Evolutionary conservation across 192 early-diverging fungal genomes (phyloP).

Genomic region (Allomyces macrogynus): DNA sequence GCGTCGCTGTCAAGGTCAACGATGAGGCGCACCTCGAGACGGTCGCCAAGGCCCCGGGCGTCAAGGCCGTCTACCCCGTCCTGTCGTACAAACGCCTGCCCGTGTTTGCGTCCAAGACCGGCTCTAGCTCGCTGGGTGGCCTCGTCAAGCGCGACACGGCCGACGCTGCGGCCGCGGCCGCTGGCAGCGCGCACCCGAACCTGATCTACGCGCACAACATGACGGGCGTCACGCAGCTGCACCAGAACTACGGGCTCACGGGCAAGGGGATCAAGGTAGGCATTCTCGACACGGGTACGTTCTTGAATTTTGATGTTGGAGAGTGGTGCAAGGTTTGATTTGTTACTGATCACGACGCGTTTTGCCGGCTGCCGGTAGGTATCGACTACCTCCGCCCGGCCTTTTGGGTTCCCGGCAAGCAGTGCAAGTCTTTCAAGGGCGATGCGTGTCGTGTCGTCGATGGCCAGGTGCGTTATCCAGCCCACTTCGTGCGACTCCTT

Average conservation of each 20-base stretch:
- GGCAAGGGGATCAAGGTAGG: slow-evolving; percentile 47
- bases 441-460: slow-evolving; percentile 31
- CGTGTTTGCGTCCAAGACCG: too few species aligned
- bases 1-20: slow-evolving; percentile 5
- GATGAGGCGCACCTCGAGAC: background rate
- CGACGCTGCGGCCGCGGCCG: too few species aligned
- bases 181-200: too few species aligned
- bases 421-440: too few species aligned
- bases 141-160: too few species aligned
- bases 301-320: slow-evolving; percentile 1
- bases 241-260: slow-evolving; percentile 19
- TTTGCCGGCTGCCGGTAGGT: background rate
- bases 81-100: background rate
- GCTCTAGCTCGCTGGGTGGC: too few species aligned
- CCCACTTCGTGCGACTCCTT: too few species aligned
- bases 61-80: background rate
- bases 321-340: background rate
- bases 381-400: slow-evolving; percentile 39
- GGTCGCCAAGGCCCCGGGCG: background rate
- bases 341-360: too few species aligned
- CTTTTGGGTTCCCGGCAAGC: slow-evolving; percentile 12
- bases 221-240: slow-evolving; percentile 27
- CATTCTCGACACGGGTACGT: slow-evolving; percentile 39
- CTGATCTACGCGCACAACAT: slow-evolving; percentile 16
- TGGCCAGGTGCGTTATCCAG: slow-evolving; percentile 16